Evolutionary conservation across 805 yeast species (phyloP), one percentile per base, ranked within the genome.

Genomic region (Schizosaccharomyces cryophilus): DNA sequence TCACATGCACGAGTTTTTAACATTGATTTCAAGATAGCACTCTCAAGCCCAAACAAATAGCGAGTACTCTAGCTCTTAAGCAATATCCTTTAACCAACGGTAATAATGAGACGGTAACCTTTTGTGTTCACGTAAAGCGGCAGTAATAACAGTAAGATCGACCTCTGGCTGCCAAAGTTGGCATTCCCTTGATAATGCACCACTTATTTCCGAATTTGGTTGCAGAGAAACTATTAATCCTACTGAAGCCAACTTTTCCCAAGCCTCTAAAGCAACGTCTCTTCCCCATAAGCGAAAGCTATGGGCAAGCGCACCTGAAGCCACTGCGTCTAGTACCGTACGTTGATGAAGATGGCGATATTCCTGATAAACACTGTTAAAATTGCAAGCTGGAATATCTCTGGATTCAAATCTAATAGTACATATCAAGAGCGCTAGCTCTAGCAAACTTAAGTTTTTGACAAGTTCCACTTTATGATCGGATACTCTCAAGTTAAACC

Each of bases 321-420:
- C 76, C 1, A 72, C 73, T n/a, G 68, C 67, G 17, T 62, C 64
- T n/a, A 62, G 58, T 55, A 62, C 55, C 21, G 64, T 40, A 58
- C 51, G 48, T n/a, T 61, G 62, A n/a, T 63, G 62, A 29, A 60
- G 64, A 24, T 60, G 40, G 54, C 60, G 56, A 69, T 87, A 90
- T 69, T 90, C 97, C 40, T 81, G 82, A 69, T 82, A 84, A 0
- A 83, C 84, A 62, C 87, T 71, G 65, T 85, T 85, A 70, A 88
- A 82, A 69, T 87, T 89, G 21, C 86, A 77, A n/a, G 75, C 74
- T 15, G 75, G 80, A 29, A 79, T 70, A 24, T 78, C 81, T 35
- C 60, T 29, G 60, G 79, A 74, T 29, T 80, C 74, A 60, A 83
- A 82, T 56, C 96, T 74, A 0, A 94, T 86, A 0, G 89, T 83